Percentiles rank a stretch among this genome's conserved stretches.
Conservation (phyloP, 2,329 filamentous ascomycete species). For the Colletotrichum liriopes region DNA sequence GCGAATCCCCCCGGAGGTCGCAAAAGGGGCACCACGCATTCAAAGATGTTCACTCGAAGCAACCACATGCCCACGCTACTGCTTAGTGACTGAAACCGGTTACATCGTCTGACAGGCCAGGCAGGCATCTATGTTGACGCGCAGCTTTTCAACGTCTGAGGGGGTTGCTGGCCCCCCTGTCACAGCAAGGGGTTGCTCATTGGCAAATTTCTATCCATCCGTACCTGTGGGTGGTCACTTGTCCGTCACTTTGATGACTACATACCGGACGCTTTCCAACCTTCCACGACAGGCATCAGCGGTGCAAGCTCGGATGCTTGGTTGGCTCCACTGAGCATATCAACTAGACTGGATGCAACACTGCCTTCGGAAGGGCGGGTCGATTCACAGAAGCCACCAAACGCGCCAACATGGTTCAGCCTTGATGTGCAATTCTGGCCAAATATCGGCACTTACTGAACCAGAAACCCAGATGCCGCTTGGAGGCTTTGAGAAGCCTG, state of each 20-base stretch:
- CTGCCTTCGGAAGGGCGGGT: not conserved
- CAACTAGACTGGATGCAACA: not conserved
- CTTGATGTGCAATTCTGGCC: not conserved
- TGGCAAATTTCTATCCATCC: slow-evolving; percentile 17
- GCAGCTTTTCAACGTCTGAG: slow-evolving; percentile 12
- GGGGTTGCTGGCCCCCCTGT: slow-evolving; percentile 5
- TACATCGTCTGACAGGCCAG: slow-evolving; percentile 20
- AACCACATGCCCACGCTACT: not conserved
- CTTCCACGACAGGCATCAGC: not conserved
- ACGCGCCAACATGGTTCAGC: slow-evolving; percentile 7
- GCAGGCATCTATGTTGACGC: slow-evolving; percentile 27
- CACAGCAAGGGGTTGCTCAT: not conserved
- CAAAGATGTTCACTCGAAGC: not conserved
- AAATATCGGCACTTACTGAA: slow-evolving; percentile 10
- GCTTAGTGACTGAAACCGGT: not conserved
- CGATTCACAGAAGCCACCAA: not conserved
- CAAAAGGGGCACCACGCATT: too few species aligned
- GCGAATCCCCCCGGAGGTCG: not conserved
- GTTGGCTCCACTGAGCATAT: not conserved
- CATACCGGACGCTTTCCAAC: not conserved
- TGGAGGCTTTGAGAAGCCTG: not conserved
- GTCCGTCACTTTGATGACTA: not conserved
- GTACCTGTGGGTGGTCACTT: not conserved
- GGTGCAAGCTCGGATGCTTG: not conserved
- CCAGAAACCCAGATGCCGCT: not conserved